These are phyloP conservation scores for Candida yuanshanica DNA, from an alignment of 805 yeast species.

Conservation along the genomic window DNA sequence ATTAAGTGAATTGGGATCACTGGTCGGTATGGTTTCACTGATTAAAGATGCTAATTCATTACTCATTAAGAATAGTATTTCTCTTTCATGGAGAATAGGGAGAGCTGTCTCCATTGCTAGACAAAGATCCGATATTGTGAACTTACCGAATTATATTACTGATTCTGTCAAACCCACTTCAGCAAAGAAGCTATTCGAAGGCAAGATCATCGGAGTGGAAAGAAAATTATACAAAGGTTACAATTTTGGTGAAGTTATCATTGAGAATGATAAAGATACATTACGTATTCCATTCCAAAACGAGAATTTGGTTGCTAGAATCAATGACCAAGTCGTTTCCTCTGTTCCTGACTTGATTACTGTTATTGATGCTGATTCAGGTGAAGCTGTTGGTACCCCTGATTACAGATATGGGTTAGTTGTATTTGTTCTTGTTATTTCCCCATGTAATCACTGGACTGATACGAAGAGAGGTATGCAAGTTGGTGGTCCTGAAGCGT, in stretches of 20 bases:
- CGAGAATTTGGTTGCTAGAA: constrained; percentile 36
- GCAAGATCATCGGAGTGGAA: constrained; percentile 40
- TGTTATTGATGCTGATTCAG: constrained; percentile 37
- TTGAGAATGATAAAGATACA: constrained; percentile 11
- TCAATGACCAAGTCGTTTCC: constrained; percentile 27
- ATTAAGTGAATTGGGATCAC: constrained; percentile 37
- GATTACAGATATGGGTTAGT: constrained; percentile 41
- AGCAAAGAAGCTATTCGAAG: constrained; percentile 29
- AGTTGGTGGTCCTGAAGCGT: constrained; percentile 36
- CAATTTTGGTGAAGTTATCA: constrained; percentile 38
- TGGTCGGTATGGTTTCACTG: constrained; percentile 29
- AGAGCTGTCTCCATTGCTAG: constrained; percentile 36
- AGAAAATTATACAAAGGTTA: constrained; percentile 37
- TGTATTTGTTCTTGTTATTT: constrained; percentile 34
- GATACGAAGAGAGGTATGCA: constrained; percentile 28
- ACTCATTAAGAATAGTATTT: constrained; percentile 31
- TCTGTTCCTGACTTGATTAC: constrained; percentile 43
- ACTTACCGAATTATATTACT: constrained; percentile 30
- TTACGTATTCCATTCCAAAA: constrained; percentile 43
- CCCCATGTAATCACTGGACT: constrained; percentile 31
- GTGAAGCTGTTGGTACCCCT: constrained; percentile 45
- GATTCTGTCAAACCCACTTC: constrained; percentile 31
- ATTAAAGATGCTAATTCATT: constrained; percentile 28
- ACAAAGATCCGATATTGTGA: constrained; percentile 31
- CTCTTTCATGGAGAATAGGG: constrained; percentile 44